Base-by-base conservation (phyloP, 2,329 filamentous ascomycete species). In the Exophiala oligosperma region DNA sequence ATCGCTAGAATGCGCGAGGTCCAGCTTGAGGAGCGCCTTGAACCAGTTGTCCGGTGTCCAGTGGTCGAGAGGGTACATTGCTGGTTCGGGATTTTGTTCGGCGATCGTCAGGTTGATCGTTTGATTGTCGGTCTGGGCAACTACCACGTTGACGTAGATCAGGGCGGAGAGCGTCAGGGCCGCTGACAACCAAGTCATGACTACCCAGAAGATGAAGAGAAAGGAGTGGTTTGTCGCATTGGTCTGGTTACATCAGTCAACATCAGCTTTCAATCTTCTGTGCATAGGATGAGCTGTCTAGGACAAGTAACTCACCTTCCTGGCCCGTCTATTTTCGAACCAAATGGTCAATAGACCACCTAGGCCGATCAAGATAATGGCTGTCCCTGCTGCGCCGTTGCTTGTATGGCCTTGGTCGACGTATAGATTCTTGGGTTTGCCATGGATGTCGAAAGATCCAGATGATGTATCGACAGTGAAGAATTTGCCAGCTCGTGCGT, bases 61-160 rank as follows among this genome's bases (percentile, higher is more conserved):
- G 21, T 62, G 37, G 49, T 65, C 49, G 11, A 62, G 49, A 23
- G 63, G 59, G 63, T 70, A 71, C 28, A 72, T 67, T 17, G 71
- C 49, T 23, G 71, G 71, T 53, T 74, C 72, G 21, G 71, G 68
- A 14, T 65, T 63, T 37, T 64, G 65, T 47, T 61, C 54, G 6
- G 66, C 62, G 23, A 60, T 55, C 38, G 62, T 60, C 11, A 67
- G 52, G 40, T 70, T 61, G 61, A 71, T 66, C 11, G 48, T 52
- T 38, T 65, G 64, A 37, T 62, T 48, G 48, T 57, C 49, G 28
- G 60, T 59, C 40, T 64, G 54, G 3, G 52, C 52, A 2, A 61
- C 63, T 14, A 66, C 46, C 44, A 65, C 48, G 50, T 65, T 65
- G 1, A 61, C 64, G 59, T 63, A 62, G 61, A 66, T 64, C 14